Conservation (phyloP, 495 filamentous ascomycete genomes). For the Chaetomium fimeti region DNA sequence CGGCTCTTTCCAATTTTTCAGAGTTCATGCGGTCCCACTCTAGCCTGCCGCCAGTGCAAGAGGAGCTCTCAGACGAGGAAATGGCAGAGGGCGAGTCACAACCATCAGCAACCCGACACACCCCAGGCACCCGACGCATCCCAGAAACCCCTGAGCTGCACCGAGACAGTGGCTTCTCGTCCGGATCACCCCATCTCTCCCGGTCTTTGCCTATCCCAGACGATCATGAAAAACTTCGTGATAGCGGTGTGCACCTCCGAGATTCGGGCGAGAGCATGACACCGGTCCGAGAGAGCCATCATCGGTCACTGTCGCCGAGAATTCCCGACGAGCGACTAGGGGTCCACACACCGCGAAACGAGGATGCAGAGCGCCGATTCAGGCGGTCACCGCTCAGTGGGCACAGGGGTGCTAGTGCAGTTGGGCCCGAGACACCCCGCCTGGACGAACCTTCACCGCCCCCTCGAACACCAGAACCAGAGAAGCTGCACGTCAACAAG, state of each 20-base stretch:
- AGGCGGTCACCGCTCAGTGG: conserved; percentile 28
- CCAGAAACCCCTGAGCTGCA: conserved; percentile 36
- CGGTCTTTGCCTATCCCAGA: conserved; percentile 24
- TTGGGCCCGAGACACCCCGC: conserved; percentile 30
- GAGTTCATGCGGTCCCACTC: conserved; percentile 43
- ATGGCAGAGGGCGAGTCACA: conserved; percentile 11
- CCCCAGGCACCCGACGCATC: conserved; percentile 11
- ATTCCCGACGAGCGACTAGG: conserved; percentile 8
- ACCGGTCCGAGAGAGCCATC: conserved; percentile 25
- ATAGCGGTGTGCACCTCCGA: conserved; percentile 55
- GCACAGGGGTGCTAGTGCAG: not conserved
- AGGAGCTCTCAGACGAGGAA: conserved; percentile 42
- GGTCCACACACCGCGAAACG: conserved; percentile 20
- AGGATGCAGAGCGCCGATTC: conserved; percentile 19
- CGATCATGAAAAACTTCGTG: conserved; percentile 42
- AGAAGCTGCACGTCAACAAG: conserved; percentile 31
- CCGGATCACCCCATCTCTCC: conserved; percentile 44
- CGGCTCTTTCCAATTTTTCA: conserved; percentile 31
- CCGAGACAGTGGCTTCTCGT: conserved; percentile 50
- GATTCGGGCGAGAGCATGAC: conserved; percentile 33
- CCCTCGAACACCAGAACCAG: conserved; percentile 36
- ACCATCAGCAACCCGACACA: conserved; percentile 8
- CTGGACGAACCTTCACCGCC: conserved; percentile 35
- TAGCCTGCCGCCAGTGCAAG: conserved; percentile 45
- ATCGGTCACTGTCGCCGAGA: conserved; percentile 21